Evolutionary conservation across 192 early-diverging fungal genomes (phyloP).

Genomic region (Paraglomus occultum): DNA sequence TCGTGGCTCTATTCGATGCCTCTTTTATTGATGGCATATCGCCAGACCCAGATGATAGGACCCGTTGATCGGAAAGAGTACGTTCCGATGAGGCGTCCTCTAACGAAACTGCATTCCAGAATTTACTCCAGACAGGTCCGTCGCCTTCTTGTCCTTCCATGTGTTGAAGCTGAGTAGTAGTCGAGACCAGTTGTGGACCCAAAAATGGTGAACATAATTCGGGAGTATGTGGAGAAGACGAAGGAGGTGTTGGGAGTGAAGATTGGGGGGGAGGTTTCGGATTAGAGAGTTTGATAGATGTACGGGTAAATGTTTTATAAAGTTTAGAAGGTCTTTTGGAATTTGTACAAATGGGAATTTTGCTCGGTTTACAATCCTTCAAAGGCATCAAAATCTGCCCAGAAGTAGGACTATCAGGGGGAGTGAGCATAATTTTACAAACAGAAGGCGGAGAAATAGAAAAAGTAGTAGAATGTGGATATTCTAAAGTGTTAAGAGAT

Average conservation of each 20-base stretch:
- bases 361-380: no score
- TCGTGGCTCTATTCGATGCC: slow-evolving; percentile 8
- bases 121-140: slow-evolving; percentile 46
- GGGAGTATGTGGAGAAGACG: slow-evolving; percentile 1
- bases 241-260: slow-evolving; percentile 21
- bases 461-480: not conserved
- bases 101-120: slow-evolving; percentile 41
- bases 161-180: not conserved
- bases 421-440: no score
- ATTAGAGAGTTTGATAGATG: not conserved
- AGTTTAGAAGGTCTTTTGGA: no score
- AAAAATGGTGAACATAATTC: not conserved
- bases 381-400: no score
- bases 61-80: slow-evolving; percentile 33
- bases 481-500: not conserved
- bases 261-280: slow-evolving; percentile 26
- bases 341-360: no score
- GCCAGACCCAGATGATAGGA: slow-evolving; percentile 2
- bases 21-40: not conserved
- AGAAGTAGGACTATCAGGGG: no score
- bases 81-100: slow-evolving; percentile 40
- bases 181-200: slow-evolving; percentile 8
- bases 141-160: slow-evolving; percentile 28
- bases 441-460: not conserved
- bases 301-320: no score